Conservation (phyloP, 495 filamentous ascomycete genomes). For the Penicillium pancosmium region DNA sequence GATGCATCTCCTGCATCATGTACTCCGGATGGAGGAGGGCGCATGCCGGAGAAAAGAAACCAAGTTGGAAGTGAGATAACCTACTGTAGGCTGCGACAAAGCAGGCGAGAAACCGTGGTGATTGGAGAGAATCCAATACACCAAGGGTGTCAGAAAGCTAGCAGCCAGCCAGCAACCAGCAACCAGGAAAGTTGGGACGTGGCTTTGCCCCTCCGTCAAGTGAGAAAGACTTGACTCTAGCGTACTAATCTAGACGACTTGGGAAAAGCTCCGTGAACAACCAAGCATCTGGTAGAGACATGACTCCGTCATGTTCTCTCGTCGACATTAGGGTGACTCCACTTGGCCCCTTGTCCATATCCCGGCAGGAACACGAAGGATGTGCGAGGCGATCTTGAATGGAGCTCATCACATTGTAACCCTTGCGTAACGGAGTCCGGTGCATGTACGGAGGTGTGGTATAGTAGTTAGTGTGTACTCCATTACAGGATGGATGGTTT, state of each 20-base stretch:
- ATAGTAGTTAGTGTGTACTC: background rate
- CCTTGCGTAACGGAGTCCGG: slow-evolving; percentile 44
- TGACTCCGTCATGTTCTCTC: slow-evolving; percentile 23
- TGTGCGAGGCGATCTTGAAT: slow-evolving; percentile 22
- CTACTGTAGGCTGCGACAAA: background rate
- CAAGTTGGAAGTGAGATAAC: background rate
- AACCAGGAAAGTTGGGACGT: slow-evolving; percentile 10
- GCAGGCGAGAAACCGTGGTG: background rate
- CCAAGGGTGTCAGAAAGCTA: background rate
- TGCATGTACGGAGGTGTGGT: slow-evolving; percentile 1
- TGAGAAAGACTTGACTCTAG: background rate
- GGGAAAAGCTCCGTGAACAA: slow-evolving; percentile 22
- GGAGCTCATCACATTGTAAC: slow-evolving; percentile 37
- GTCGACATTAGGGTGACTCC: slow-evolving; percentile 17
- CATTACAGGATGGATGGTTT: background rate
- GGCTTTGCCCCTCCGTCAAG: slow-evolving; percentile 2
- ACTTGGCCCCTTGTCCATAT: slow-evolving; percentile 26
- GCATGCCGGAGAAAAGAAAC: slow-evolving; percentile 27
- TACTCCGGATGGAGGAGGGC: slow-evolving; percentile 30
- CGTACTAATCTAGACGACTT: slow-evolving; percentile 7
- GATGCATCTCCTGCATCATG: slow-evolving; percentile 38
- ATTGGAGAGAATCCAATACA: background rate
- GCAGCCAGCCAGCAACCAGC: slow-evolving; percentile 18
- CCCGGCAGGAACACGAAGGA: slow-evolving; percentile 17
- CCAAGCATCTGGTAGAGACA: slow-evolving; percentile 14